Evolutionary conservation across 768 basidiomycete species (phyloP).

Genomic region (Crepidotus variabilis): DNA sequence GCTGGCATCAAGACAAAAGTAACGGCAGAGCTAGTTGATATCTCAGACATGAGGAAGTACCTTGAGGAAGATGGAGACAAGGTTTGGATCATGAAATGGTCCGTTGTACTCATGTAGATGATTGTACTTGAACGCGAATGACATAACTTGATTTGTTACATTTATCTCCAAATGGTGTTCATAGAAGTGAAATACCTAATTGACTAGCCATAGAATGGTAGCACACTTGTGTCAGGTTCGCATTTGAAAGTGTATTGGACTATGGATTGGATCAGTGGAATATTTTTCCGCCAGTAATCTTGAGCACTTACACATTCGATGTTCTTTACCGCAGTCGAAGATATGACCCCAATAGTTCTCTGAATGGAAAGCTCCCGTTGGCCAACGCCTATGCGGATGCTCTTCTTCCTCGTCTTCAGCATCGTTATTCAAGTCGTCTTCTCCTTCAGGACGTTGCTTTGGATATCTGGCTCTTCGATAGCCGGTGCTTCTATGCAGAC

Average conservation of each 20-base stretch:
- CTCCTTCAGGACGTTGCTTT: neutral
- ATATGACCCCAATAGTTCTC: constrained; percentile 29
- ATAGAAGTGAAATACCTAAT: too few relatives aligned
- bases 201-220: constrained; percentile 3
- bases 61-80: neutral
- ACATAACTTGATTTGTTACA: too few relatives aligned
- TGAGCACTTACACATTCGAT: constrained; percentile 26
- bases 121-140: too few relatives aligned
- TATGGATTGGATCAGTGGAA: neutral
- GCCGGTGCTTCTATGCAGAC: constrained; percentile 22
- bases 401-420: constrained; percentile 20
- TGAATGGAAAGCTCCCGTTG: constrained; percentile 16
- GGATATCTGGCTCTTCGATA: constrained; percentile 17
- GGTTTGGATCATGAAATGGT: neutral
- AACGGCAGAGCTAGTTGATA: constrained; percentile 7
- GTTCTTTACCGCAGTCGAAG: constrained; percentile 29
- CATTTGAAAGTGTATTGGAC: constrained; percentile 3
- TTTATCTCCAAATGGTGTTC: too few relatives aligned
- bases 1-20: constrained; percentile 11
- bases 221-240: neutral
- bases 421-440: constrained; percentile 5
- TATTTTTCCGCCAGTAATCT: neutral
- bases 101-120: neutral
- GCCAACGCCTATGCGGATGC: constrained; percentile 24
- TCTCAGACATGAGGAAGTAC: neutral